Evolutionary conservation across 2,329 filamentous ascomycete genomes (phyloP), one percentile per base, ranked within the genome.

Genomic region (Aureobasidium sp.): DNA sequence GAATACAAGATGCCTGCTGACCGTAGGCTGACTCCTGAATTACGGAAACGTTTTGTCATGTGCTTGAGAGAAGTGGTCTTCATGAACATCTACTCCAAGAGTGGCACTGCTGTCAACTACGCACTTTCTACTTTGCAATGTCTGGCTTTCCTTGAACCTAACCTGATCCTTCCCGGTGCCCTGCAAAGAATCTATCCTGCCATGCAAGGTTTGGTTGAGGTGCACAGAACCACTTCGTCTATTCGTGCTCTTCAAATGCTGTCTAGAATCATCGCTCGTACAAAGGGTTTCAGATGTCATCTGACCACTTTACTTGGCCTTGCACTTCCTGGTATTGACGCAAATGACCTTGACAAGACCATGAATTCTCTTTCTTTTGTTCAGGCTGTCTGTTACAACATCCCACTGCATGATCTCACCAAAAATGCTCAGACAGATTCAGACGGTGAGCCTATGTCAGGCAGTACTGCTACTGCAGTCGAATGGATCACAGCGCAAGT

Each of bases 71-170:
- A 99, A 67, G 93, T 97, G 52, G 91, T 92, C 5, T 99, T 97
- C 74, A 97, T 99, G 92, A 94, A 94, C 32, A 88, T 99, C 55
- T 99, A 97, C 74, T 90, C 92, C 60, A 99, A 99, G 81, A 96
- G 92, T 73, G 87, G 86, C 63, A 92, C 92, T 55, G 88, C 94
- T 3, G 92, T 96, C 72, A 92, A 88, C 74, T 96, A 92, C 78
- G 96, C 93, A 66, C 85, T 97, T 66, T 92, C 89, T 55, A 90
- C 93, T 1, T 80, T 99, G 55, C 93, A 97, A 73, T 89, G 90
- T 61, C 78, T 99, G 60, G 89, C 94, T 2, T 97, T 89, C 69
- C 80, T 99, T 50, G 93, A 99, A 72, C 95, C 94, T 0, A 87
- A 91, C 68, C 80, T 97, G 68, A 93, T 99, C 63, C 81, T 99